Evolutionary conservation across 1,284 basidiomycete genomes (phyloP).

Genomic region (Cutaneotrichosporon dermatis): DNA sequence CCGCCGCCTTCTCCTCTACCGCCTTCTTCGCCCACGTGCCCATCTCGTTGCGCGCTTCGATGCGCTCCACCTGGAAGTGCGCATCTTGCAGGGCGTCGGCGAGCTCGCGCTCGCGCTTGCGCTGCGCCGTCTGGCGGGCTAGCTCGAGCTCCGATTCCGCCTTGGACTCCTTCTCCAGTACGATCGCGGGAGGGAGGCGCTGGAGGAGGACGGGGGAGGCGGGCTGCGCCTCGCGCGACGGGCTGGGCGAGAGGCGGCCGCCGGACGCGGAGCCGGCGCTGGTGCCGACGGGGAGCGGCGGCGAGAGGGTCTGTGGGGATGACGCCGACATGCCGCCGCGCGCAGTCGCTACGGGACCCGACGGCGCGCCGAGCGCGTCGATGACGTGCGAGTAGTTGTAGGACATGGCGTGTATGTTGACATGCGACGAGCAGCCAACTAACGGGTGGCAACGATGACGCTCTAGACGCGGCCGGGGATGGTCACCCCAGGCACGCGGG

Average conservation of each 20-base stretch:
- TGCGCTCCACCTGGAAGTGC: constrained; percentile 33
- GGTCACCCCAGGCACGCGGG: too few relatives aligned
- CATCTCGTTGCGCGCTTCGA: constrained; percentile 22
- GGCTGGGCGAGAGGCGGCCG: neutral
- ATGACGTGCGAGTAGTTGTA: constrained; percentile 15
- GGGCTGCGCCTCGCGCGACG: neutral
- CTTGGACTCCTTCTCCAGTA: constrained; percentile 28
- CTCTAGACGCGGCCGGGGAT: too few relatives aligned
- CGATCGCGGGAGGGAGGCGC: constrained; percentile 31
- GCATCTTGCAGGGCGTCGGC: constrained; percentile 47
- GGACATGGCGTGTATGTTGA: constrained; percentile 4
- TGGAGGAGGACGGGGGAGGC: constrained; percentile 38
- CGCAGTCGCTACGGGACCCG: neutral
- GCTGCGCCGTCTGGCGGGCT: constrained; percentile 34
- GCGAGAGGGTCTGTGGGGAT: neutral
- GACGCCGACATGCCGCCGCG: neutral
- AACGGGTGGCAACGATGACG: neutral
- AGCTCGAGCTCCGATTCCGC: constrained; percentile 42
- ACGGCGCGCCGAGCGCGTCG: neutral
- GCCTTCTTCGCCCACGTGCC: constrained; percentile 27
- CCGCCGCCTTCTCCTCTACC: constrained; percentile 4
- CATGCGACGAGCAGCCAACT: neutral
- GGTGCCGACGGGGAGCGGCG: neutral
- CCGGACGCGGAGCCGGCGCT: neutral
- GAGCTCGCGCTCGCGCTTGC: constrained; percentile 31